Evolutionary conservation across 306 rosid genomes (phyloP).

Genomic region (Biancaea sappan): DNA sequence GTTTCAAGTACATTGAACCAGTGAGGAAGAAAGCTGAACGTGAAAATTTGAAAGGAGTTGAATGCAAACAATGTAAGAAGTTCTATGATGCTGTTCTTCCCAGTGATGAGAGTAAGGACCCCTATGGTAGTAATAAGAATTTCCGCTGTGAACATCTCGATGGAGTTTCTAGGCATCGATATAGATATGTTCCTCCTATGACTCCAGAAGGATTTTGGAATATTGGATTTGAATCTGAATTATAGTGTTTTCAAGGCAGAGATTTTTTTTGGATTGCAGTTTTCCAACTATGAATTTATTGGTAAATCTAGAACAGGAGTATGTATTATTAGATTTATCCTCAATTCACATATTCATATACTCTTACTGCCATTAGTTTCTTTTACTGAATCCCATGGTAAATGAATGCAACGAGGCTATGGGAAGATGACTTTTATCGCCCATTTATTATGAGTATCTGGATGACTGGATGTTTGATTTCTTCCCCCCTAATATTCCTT

Average conservation of each 20-base stretch:
- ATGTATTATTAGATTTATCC: neutral
- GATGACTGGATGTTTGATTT: neutral
- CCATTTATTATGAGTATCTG: neutral
- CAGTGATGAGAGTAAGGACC: conserved; percentile 48
- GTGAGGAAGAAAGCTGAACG: conserved; percentile 95
- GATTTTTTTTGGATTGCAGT: conserved; percentile 18
- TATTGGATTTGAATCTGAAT: conserved; percentile 96
- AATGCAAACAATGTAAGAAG: conserved; percentile 90
- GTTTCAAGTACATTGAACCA: conserved; percentile 81
- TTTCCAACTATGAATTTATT: conserved; percentile 16
- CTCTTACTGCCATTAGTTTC: conserved; percentile 8
- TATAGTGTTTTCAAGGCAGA: too few relatives aligned
- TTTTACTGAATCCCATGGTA: neutral
- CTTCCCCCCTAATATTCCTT: neutral
- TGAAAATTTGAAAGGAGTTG: conserved; percentile 85
- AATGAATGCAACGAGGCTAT: neutral
- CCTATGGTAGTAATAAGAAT: conserved; percentile 42
- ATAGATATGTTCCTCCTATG: conserved; percentile 86
- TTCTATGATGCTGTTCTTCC: conserved; percentile 93
- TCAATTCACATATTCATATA: neutral
- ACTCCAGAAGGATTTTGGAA: conserved; percentile 99
- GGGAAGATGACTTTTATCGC: conserved; percentile 15
- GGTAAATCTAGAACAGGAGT: conserved; percentile 8
- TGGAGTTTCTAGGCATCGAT: conserved; percentile 96
- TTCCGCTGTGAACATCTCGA: conserved; percentile 90